These are phyloP conservation scores for Tephrocybe sp. DNA, from an alignment of 768 basidiomycete genomes.

Conservation along the genomic window DNA sequence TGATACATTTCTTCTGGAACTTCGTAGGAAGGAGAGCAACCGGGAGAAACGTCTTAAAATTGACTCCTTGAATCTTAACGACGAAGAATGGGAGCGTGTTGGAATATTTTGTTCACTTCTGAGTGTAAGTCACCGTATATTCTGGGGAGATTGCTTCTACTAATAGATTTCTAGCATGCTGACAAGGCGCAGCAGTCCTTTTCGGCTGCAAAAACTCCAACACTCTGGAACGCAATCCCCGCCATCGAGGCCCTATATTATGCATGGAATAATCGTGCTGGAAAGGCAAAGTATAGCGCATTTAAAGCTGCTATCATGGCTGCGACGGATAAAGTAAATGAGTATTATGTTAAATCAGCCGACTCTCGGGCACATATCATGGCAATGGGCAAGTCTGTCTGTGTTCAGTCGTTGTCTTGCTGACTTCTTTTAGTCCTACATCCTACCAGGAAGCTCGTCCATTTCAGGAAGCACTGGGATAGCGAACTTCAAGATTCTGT, in stretches of 20 bases:
- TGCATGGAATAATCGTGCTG: background rate
- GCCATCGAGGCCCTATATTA: conserved; percentile 1
- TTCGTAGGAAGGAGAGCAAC: background rate
- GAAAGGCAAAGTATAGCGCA: background rate
- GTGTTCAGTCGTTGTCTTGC: background rate
- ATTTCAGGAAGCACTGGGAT: background rate
- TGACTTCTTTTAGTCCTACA: background rate
- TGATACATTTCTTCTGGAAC: background rate
- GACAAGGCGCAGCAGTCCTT: background rate
- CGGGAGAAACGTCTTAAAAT: conserved; percentile 12
- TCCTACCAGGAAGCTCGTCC: background rate
- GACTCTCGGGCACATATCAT: conserved; percentile 30
- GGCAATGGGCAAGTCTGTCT: conserved; percentile 26
- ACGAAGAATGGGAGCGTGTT: conserved; percentile 25
- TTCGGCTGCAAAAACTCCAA: background rate
- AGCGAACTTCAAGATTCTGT: background rate
- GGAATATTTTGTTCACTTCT: conserved; percentile 18
- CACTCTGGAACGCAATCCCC: conserved; percentile 8
- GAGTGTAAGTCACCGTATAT: conserved; percentile 15
- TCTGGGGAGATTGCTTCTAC: background rate
- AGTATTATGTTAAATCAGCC: conserved; percentile 31
- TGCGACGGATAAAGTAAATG: conserved; percentile 27
- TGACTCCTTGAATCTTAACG: conserved; percentile 14
- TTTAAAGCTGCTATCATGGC: conserved; percentile 19
- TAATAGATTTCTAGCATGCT: background rate